Percentiles rank a stretch among this genome's conserved stretches.
Conservation (phyloP, 2,329 filamentous ascomycete genomes). For the Trichoderma citrinoviride region DNA sequence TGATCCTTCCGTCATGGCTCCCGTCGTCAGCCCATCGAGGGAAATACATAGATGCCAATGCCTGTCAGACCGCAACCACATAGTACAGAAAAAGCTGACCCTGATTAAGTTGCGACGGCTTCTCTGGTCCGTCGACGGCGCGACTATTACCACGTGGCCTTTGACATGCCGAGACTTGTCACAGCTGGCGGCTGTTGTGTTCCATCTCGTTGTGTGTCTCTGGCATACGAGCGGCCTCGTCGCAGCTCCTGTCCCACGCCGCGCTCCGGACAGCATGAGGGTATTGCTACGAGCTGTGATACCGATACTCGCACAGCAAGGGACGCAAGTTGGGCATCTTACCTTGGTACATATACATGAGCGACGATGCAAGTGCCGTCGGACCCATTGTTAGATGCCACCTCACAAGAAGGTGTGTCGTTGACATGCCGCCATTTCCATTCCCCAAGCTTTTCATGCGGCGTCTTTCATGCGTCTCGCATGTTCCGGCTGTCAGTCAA, state of each 20-base stretch:
- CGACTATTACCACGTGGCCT: conserved; percentile 10
- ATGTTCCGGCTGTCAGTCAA: not conserved
- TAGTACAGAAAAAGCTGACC: not conserved
- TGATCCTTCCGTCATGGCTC: conserved; percentile 1
- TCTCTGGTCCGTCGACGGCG: conserved; percentile 4
- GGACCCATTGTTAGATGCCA: not conserved
- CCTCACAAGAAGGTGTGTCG: not conserved
- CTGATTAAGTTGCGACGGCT: not conserved
- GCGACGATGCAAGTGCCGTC: not conserved
- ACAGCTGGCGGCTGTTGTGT: not conserved
- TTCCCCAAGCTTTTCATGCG: too few species aligned
- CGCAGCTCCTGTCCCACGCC: not conserved
- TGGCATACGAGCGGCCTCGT: too few species aligned
- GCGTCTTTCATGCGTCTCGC: conserved; percentile 6
- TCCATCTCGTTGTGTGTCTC: not conserved
- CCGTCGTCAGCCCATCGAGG: not conserved
- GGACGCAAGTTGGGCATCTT: not conserved
- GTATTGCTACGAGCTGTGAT: too few species aligned
- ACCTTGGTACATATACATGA: not conserved
- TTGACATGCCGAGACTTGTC: not conserved
- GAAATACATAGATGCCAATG: not conserved
- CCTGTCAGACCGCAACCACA: not conserved
- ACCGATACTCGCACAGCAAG: not conserved
- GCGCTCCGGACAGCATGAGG: not conserved
- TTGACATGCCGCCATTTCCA: too few species aligned